Percentiles rank a stretch among this genome's conserved stretches.
Conservation (phyloP, 108 stramenopile genomes). For the Cyclotella baltica region DNA sequence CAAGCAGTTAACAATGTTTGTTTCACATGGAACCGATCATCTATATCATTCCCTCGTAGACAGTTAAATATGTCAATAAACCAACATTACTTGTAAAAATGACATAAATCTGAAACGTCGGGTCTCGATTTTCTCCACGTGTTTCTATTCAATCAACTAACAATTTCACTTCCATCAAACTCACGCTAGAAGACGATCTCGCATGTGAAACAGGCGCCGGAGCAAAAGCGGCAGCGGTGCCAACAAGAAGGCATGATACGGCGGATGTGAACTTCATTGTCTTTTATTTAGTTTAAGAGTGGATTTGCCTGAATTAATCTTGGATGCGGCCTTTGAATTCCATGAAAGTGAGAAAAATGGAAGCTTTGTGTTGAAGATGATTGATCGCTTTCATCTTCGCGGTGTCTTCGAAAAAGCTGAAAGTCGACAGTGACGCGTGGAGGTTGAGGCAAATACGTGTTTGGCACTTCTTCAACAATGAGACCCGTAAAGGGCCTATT, state of each 20-base stretch:
- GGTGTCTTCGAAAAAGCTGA: background rate
- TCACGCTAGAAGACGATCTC: slow-evolving; percentile 12
- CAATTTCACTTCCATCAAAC: no score
- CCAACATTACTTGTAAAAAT: no score
- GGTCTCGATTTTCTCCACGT: background rate
- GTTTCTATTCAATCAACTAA: background rate
- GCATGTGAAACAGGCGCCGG: slow-evolving; percentile 46
- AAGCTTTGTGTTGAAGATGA: no score
- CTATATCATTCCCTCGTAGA: no score
- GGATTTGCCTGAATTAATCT: background rate
- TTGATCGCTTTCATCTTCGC: no score
- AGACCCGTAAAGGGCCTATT: background rate
- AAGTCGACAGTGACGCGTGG: slow-evolving; percentile 24
- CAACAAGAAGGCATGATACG: slow-evolving; percentile 53
- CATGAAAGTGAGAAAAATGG: background rate
- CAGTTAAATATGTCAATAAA: no score
- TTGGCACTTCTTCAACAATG: background rate
- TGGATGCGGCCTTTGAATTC: background rate
- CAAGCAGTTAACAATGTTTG: no score
- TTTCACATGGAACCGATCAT: no score
- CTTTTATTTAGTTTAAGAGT: no score
- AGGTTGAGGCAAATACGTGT: slow-evolving; percentile 2
- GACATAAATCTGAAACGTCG: no score
- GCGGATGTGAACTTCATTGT: slow-evolving; percentile 78
- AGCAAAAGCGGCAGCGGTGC: slow-evolving; percentile 68